phyloP scores from a whole-genome alignment of 2,329 filamentous ascomycete genomes.

The Diaporthe sp. region DNA sequence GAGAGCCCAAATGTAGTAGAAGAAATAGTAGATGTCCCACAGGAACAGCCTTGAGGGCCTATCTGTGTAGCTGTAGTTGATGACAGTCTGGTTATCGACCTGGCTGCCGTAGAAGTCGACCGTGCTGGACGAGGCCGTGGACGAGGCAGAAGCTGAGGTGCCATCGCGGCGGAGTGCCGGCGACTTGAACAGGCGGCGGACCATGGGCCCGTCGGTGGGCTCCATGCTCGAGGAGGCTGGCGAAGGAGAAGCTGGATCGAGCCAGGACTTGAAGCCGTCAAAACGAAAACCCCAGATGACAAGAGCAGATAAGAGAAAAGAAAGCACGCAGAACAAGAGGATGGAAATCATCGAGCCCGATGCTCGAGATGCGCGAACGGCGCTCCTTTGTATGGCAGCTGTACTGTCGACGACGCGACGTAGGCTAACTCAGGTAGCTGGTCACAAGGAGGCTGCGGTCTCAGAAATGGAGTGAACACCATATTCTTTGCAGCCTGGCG shows the following conservation, averaged over 20 bases:
- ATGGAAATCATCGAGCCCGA: background rate
- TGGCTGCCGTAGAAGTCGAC: slow-evolving; percentile 70
- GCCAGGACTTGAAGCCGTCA: slow-evolving; percentile 1
- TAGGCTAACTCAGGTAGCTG: background rate
- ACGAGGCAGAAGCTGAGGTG: slow-evolving; percentile 7
- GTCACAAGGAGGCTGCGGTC: slow-evolving; percentile 28
- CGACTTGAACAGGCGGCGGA: slow-evolving; percentile 12
- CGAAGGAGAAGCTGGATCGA: background rate
- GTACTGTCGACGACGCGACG: background rate
- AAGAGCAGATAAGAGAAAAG: slow-evolving; percentile 1
- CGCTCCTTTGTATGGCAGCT: slow-evolving; percentile 17
- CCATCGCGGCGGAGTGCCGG: slow-evolving; percentile 16
- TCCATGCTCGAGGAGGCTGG: slow-evolving; percentile 21
- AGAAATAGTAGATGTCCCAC: slow-evolving; percentile 69
- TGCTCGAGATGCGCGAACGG: background rate
- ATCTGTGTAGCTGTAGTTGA: slow-evolving; percentile 74
- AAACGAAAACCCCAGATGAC: background rate
- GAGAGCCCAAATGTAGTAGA: slow-evolving; percentile 67
- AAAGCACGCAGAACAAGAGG: slow-evolving; percentile 10
- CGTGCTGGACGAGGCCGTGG: background rate
- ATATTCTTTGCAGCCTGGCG: slow-evolving; percentile 27
- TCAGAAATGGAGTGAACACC: slow-evolving; percentile 35
- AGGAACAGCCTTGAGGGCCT: slow-evolving; percentile 64
- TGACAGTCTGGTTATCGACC: slow-evolving; percentile 68
- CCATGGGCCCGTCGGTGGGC: slow-evolving; percentile 12